Percentiles rank a stretch among this genome's conserved stretches.
phyloP scores from a whole-genome alignment of 768 basidiomycete species.

The Trichaptum fuscoviolaceum region DNA sequence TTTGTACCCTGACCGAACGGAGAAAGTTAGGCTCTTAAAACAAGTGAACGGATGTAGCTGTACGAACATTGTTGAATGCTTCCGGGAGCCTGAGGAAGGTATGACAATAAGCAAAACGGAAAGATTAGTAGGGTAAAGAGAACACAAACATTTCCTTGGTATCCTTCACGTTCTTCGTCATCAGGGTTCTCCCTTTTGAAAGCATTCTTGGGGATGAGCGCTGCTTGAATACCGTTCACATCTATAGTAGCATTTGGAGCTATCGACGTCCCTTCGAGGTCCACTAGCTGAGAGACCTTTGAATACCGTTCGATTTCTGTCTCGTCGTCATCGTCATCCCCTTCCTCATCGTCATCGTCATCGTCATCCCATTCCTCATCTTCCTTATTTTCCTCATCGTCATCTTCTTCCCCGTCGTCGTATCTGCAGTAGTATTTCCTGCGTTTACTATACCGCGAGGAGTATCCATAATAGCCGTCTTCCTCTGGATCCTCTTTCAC shows the following conservation, averaged over 20 bases:
- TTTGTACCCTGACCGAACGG: slow-evolving; percentile 18
- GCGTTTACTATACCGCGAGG: slow-evolving; percentile 13
- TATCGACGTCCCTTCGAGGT: slow-evolving; percentile 26
- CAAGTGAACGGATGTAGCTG: slow-evolving; percentile 7
- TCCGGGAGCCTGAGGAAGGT: slow-evolving; percentile 16
- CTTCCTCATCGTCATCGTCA: slow-evolving; percentile 14
- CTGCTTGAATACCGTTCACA: slow-evolving; percentile 16
- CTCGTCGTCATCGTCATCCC: slow-evolving; percentile 16
- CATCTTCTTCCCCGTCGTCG: slow-evolving; percentile 15
- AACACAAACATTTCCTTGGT: slow-evolving; percentile 34
- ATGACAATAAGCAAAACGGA: not conserved
- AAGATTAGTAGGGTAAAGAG: not conserved
- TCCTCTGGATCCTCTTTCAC: slow-evolving; percentile 6
- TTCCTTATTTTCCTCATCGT: slow-evolving; percentile 12
- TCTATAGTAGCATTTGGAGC: slow-evolving; percentile 13
- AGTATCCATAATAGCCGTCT: slow-evolving; percentile 18
- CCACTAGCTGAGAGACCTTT: slow-evolving; percentile 20
- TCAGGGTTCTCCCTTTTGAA: slow-evolving; percentile 32
- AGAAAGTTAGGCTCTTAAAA: slow-evolving; percentile 11
- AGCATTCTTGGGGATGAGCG: slow-evolving; percentile 29
- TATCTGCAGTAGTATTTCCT: slow-evolving; percentile 4
- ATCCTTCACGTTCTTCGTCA: slow-evolving; percentile 34
- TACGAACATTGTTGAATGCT: slow-evolving; percentile 27
- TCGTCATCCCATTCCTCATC: slow-evolving; percentile 9
- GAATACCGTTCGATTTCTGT: slow-evolving; percentile 16